Conservation (phyloP, 306 rosid genomes). For the Prunus persica region DNA sequence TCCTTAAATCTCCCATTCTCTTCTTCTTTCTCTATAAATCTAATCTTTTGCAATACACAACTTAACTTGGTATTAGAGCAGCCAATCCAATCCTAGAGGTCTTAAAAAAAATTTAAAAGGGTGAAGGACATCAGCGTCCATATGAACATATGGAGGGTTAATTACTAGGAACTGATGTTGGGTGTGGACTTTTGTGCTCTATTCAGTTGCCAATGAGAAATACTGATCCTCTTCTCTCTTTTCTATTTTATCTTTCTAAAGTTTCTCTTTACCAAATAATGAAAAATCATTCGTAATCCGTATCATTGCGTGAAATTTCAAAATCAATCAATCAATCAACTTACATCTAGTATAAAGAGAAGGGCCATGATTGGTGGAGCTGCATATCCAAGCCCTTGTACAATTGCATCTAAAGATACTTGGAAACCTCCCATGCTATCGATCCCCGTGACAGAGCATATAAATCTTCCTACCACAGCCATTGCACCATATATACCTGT, state of each 20-base stretch:
- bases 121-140: too few relatives aligned
- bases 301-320: not conserved
- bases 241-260: not conserved
- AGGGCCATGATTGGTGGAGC: conserved; percentile 97
- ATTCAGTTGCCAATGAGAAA: not conserved
- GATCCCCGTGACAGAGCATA: conserved; percentile 81
- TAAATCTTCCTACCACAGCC: conserved; percentile 85
- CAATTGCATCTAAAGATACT: conserved; percentile 71
- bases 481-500: conserved; percentile 92
- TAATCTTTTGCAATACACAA: not conserved
- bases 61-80: not conserved
- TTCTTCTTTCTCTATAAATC: not conserved
- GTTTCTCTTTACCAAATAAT: not conserved
- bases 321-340: conserved; percentile 11
- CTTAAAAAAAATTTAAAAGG: not conserved
- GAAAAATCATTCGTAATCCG: not conserved
- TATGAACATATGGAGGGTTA: not conserved
- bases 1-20: not conserved
- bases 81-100: not conserved
- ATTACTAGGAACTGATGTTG: too few relatives aligned
- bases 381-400: conserved; percentile 88
- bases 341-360: conserved; percentile 86
- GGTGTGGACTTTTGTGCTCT: too few relatives aligned
- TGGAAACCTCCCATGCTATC: conserved; percentile 87
- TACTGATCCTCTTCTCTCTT: not conserved